Conservation (phyloP, 2,329 filamentous ascomycete genomes). For the Juglanconis oblonga region DNA sequence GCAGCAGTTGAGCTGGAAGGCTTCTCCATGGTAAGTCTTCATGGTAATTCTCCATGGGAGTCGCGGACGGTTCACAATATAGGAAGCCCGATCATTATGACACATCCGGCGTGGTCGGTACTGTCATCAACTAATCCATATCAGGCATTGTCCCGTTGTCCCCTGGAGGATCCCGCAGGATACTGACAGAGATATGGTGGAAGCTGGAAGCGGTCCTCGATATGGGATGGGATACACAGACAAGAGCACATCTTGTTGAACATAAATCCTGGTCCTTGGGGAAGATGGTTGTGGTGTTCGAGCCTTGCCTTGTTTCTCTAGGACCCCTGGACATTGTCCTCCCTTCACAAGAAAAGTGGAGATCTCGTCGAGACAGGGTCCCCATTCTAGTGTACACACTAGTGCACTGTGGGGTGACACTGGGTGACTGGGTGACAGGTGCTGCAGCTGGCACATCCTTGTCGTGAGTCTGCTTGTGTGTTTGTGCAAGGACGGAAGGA, state of each 20-base stretch:
- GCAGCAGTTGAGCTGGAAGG: too few species aligned
- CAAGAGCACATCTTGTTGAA: too few species aligned
- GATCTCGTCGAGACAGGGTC: background rate
- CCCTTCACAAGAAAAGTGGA: background rate
- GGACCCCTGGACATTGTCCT: background rate
- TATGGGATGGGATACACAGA: too few species aligned
- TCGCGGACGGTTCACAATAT: too few species aligned
- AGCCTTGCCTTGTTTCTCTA: background rate
- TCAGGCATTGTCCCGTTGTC: background rate
- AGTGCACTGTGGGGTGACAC: constrained; percentile 12
- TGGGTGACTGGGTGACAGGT: too few species aligned
- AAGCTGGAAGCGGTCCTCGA: too few species aligned
- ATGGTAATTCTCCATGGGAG: too few species aligned
- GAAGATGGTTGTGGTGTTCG: background rate
- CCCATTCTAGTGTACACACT: background rate
- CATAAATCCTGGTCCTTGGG: background rate
- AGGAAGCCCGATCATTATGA: background rate
- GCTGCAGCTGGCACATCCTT: background rate
- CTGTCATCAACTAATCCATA: background rate
- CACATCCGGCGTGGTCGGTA: background rate
- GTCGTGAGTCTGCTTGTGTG: background rate
- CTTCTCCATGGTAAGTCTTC: too few species aligned
- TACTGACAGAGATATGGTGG: too few species aligned
- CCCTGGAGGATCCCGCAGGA: too few species aligned
- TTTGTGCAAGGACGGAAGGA: background rate